phyloP scores from a whole-genome alignment of 75 land plant genomes.

The Cupressus sempervirens region DNA sequence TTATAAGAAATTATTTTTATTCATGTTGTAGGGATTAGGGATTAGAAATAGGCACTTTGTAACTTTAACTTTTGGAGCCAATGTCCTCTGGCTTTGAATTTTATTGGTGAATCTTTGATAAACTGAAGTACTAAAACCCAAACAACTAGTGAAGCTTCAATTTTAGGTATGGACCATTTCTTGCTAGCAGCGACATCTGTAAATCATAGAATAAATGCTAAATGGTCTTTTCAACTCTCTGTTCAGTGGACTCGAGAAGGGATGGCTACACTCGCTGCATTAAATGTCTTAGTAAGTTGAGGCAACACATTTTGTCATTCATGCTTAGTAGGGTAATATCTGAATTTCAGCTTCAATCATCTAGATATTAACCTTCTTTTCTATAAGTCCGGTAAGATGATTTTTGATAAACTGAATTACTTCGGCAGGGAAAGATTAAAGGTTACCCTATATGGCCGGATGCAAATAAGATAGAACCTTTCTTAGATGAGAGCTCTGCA shows the following conservation, averaged over 20 bases:
- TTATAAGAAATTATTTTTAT: not conserved
- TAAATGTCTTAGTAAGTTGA: conserved; percentile 74
- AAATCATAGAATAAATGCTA: not conserved
- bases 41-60: not conserved
- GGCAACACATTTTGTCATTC: not conserved
- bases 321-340: not conserved
- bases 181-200: not conserved
- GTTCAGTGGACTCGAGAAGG: conserved; percentile 98
- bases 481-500: conserved; percentile 66
- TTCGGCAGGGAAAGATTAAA: conserved; percentile 73
- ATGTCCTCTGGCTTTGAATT: not conserved
- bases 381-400: not conserved
- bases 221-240: not conserved
- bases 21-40: not conserved
- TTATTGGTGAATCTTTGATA: not conserved
- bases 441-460: conserved; percentile 85
- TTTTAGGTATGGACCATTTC: not conserved
- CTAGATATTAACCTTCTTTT: not conserved
- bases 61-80: not conserved
- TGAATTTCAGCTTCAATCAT: not conserved
- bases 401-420: not conserved
- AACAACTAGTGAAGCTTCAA: not conserved
- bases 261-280: conserved; percentile 96
- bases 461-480: conserved; percentile 73
- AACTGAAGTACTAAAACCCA: not conserved